Base-by-base conservation (phyloP, 768 basidiomycete species). In the Lentinula lateritia region DNA sequence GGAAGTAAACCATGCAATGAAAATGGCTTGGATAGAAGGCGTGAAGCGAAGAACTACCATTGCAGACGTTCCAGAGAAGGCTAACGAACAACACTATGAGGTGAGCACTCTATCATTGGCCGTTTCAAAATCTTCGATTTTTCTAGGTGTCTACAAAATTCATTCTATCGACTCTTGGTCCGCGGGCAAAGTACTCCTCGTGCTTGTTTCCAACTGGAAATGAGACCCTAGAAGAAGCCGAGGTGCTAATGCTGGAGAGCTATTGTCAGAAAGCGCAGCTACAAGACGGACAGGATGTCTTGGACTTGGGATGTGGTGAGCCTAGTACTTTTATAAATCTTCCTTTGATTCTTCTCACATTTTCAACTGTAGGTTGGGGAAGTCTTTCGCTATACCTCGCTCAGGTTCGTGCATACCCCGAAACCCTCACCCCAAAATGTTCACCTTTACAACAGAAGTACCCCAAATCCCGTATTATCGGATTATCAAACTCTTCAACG, bases 1-100 rank as follows among this genome's bases (percentile, higher is more conserved):
- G 54, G 81, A 82, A 52, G 80, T 78, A 12, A 87, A 86, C 66
- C 83, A 87, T 74, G 80, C 78, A 2, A 80, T 82, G 12, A 89
- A 89, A 68, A 86, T 88, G 84, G 72, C 78, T 55, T 88, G 82
- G 79, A 86, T 90, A 42, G 80, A 84, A 60, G 77, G 67, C 54
- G 81, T 88, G 28, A 78, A 80, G 20, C 73, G 75, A 0, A 72
- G 83, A 15, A 67, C 64, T 3, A 78, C 75, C 34, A 88, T 89
- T 62, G 87, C 87, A 3, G 85, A 83, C 62, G 76, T 82, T 10
- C 80, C 87, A 0, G 79, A 83, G 42, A 86, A 86, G 67, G 88
- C 87, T 18, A 90, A 90, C 64, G 84, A 89, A 67, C 88, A 89
- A 69, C 87, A 90, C 66, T 90, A 90, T 70, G 87, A 90, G 75